Evolutionary conservation across 1,284 basidiomycete species (phyloP), one percentile per base, ranked within the genome.

Genomic region (Ceratobasidium sp.): DNA sequence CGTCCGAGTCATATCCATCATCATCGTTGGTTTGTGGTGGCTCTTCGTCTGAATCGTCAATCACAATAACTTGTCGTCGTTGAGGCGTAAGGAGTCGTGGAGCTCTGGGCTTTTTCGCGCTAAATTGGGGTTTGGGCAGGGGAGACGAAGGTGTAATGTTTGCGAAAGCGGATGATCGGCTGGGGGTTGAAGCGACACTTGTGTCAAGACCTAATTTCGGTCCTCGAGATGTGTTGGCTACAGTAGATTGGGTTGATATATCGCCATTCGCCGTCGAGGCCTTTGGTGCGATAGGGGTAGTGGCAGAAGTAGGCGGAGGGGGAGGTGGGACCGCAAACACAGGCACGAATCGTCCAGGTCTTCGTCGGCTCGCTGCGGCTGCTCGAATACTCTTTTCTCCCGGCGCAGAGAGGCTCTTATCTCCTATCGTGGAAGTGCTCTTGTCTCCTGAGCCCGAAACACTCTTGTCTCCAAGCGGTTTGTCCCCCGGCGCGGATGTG

Each of bases 331-430:
- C 69, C 1, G 69, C 69, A 61, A 71, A 71, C 48, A 71, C 69
- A 44, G 69, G 69, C 4, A 71, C 33, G 23, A 71, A 71, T 59
- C 56, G 33, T 62, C 26, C 57, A 61, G 57, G 26, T 44, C 69
- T 54, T 46, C 69, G 67, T 12, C n/a, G 42, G 42, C 10, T 52
- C 28, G 44, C 67, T 38, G 56, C 69, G 23, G 33, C 69, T 56
- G 69, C 69, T 38, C 69, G 69, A 23, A 71, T 71, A 61, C 69
- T 71, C 69, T 38, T 71, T n/a, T 71, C 69, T 42, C 69, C 69
- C 1, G 38, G 69, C 23, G 46, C 54, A 1, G 54, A 42, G 48
- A 52, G 13, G 9, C 17, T 59, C 40, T 71, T 59, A 2, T 71
- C 56, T 44, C 54, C 69, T 13, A 38, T 5, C 17, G 46, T 26